Conservation (phyloP, 306 rosid genomes). For the Rubus parviflorus region DNA sequence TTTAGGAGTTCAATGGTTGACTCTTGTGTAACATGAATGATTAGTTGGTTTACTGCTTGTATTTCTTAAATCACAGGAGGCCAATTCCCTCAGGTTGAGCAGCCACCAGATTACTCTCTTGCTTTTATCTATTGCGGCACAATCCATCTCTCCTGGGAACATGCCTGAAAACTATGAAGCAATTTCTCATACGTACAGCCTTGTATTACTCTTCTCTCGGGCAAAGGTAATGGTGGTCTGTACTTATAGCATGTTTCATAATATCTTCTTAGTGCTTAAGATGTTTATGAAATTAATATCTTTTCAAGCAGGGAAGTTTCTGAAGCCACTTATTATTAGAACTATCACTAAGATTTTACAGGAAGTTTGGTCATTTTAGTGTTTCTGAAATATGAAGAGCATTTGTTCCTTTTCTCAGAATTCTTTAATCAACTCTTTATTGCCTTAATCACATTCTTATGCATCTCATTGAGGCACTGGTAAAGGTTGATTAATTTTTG, state of each 20-base stretch:
- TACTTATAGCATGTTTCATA: not conserved
- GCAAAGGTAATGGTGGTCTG: conserved; percentile 57
- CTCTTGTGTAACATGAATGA: not conserved
- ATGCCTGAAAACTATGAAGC: conserved; percentile 91
- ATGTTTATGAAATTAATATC: not conserved
- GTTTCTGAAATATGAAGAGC: not conserved
- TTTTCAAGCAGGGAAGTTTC: not conserved
- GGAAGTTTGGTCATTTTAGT: not conserved
- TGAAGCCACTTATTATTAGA: not conserved
- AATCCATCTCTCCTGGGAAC: conserved; percentile 71
- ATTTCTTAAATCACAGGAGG: conserved; percentile 48
- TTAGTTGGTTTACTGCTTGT: not conserved
- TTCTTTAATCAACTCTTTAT: not conserved
- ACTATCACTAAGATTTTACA: not conserved
- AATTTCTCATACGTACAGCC: conserved; percentile 76
- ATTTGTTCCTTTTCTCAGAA: not conserved
- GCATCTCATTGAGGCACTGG: not conserved
- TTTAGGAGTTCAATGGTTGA: not conserved
- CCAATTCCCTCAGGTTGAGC: conserved; percentile 58
- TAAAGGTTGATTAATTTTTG: not conserved
- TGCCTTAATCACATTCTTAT: not conserved
- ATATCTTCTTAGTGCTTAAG: not conserved
- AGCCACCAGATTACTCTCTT: conserved; percentile 71
- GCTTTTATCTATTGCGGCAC: conserved; percentile 83
- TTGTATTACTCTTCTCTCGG: conserved; percentile 72